These are phyloP conservation scores for Monosporascus sp. DNA, from an alignment of 2,329 filamentous ascomycete species.

Conservation along the genomic window DNA sequence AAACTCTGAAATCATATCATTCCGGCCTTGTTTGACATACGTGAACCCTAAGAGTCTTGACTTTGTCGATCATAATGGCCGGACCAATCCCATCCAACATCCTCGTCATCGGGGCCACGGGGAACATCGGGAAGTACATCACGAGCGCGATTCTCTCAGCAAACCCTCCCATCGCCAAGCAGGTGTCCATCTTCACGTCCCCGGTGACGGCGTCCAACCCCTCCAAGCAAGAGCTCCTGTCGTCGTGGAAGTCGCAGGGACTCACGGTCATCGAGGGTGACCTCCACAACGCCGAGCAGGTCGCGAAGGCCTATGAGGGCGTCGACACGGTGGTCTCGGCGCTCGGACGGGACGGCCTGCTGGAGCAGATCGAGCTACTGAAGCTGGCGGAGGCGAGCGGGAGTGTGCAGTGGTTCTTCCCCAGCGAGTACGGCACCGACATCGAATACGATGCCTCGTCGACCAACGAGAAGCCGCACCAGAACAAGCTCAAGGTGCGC, in stretches of 20 bases:
- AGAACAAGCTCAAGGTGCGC: constrained; percentile 57
- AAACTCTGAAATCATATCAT: too few relatives aligned
- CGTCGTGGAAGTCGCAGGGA: constrained; percentile 36
- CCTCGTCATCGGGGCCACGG: constrained; percentile 29
- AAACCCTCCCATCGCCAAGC: constrained; percentile 24
- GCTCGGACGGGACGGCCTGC: constrained; percentile 52
- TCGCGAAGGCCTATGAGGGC: constrained; percentile 48
- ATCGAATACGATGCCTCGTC: constrained; percentile 50
- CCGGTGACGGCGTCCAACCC: constrained; percentile 37
- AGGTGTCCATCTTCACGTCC: constrained; percentile 50
- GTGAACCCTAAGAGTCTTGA: too few relatives aligned
- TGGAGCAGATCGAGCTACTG: constrained; percentile 49
- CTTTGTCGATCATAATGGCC: constrained; percentile 5
- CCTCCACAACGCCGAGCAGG: constrained; percentile 41
- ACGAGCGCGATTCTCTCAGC: constrained; percentile 25
- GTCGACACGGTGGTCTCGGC: constrained; percentile 54
- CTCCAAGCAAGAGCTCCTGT: constrained; percentile 41
- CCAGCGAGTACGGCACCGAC: constrained; percentile 55
- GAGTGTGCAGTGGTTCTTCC: constrained; percentile 51
- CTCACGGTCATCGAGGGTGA: constrained; percentile 52
- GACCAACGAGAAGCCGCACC: constrained; percentile 53
- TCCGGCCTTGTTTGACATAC: background rate
- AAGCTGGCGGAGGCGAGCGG: constrained; percentile 43
- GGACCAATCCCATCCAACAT: constrained; percentile 20
- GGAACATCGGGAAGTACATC: constrained; percentile 30